Evolutionary conservation across 2,329 filamentous ascomycete species (phyloP), one percentile per base, ranked within the genome.

Genomic region (Aureobasidium sp.): DNA sequence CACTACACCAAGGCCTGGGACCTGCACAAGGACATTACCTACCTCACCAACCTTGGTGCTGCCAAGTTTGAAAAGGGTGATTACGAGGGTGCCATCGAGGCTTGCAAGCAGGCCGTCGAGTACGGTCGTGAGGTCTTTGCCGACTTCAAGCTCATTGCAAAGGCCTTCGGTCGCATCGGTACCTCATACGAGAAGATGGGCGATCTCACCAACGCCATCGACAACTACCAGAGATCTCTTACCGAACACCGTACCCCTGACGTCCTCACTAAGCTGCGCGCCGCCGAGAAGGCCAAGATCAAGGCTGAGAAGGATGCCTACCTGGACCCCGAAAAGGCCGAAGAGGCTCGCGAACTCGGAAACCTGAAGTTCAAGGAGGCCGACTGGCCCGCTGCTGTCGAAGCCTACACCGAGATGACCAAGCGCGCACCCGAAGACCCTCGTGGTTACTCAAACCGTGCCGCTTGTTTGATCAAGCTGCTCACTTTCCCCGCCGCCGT

Each of bases 1-100:
- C 94, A 99, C 84, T 99, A 99, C 85, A 88, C 80, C 78, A 97
- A 97, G 79, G 96, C 96, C 0, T 99, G 96, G 96, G 95, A 97
- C 67, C 81, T 93, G 45, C 87, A 93, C 88, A 96, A 98, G 86
- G 96, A 99, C 75, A 97, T 99, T 75, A 96, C 95, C 20, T 99
- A 99, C 82, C 87, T 98, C 67, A 99, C 97, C 84, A 99, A 99
- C 82, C 87, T 97, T 38, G 94, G 94, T 67, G 96, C 96, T 4
- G 96, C 95, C 67, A 90, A 97, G 75, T 98, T 95, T 73, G 96
- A 99, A 80, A 98, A 98, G 86, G 95, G 94, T 66, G 96, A 98
- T 77, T 97, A 93, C 79, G 88, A 97, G 74, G 92, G 91, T 66
- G 91, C 92, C 71, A 94, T 99, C 70, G 93, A 97, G 73, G 84